Evolutionary conservation across 257 asterid genomes (phyloP), one percentile per base, ranked within the genome.

Genomic region (Nyctanthes arbortristis): DNA sequence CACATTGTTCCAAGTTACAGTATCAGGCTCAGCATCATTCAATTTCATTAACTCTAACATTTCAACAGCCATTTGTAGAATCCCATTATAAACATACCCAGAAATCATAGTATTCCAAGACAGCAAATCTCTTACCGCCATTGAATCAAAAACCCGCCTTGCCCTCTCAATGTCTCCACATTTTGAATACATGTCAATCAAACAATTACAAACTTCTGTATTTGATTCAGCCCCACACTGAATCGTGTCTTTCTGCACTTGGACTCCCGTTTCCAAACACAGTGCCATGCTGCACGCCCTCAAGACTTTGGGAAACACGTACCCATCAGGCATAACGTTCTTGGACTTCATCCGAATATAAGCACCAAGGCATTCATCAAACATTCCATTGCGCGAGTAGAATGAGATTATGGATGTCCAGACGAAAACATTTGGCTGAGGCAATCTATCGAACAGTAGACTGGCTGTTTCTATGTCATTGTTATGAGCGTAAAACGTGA

Each of bases 41-140:
- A 36, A 35, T 64, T 72, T 79, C 80, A 82, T 79, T 36, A 28
- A 69, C 22, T 65, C 40, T 27, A 79, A 63, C 76, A 73, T 73
- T 33, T 70, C 77, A 34, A 73, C 70, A 12, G 82, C 78, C 74
- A 76, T 57, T 40, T 64, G 55, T 28, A 72, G 75, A 45, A 70
- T 75, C 34, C 63, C 74, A 56, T 76, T 82, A 63, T 9, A 59
- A 6, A 79, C 84, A 40, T 79, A 79, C 7, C 82, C 78, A 0
- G 82, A 76, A 47, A 82, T 79, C 68, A 70, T 82, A 28, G 58
- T 24, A 67, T 82, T 82, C 78, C 84, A 82, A 1, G 84, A 70
- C 18, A 79, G 71, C 43, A 79, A 70, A 67, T 79, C 75, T 52
- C 66, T 76, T 63, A 67, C 70, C 61, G 6, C 66, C 76, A 76